A percentile compares a stretch with the other conserved stretches of the same genome.
Conservation (phyloP, 2,329 filamentous ascomycete species). For the Fusarium sp. region DNA sequence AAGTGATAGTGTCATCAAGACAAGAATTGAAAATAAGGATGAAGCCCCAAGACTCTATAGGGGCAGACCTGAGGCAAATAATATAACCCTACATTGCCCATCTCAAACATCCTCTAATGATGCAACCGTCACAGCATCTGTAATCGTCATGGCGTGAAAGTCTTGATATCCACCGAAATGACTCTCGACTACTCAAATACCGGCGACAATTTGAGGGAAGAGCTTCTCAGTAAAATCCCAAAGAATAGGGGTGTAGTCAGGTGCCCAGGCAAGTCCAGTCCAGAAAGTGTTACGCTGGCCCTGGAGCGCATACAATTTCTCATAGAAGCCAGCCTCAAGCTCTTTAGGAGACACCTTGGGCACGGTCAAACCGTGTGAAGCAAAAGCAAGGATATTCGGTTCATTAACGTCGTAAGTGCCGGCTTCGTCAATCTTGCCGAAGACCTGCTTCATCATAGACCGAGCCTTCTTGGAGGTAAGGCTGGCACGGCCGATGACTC, state of each 20-base stretch:
- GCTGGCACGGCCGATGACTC: conserved; percentile 12
- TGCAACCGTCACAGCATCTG: background rate
- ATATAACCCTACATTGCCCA: too few species aligned
- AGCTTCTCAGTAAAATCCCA: conserved; percentile 45
- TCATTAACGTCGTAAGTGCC: conserved; percentile 15
- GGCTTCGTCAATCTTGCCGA: conserved; percentile 7
- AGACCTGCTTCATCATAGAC: conserved; percentile 8
- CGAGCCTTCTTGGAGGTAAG: conserved; percentile 7
- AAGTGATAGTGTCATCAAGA: too few species aligned
- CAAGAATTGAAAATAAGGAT: too few species aligned
- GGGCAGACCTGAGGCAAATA: too few species aligned
- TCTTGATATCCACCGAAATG: background rate
- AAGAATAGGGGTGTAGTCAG: conserved; percentile 44
- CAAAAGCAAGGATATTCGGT: conserved; percentile 34
- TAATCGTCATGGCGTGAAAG: background rate
- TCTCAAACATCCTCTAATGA: too few species aligned
- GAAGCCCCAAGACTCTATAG: too few species aligned
- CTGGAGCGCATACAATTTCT: conserved; percentile 52
- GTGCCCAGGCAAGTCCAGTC: conserved; percentile 46
- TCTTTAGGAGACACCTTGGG: conserved; percentile 46
- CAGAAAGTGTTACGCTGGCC: conserved; percentile 54
- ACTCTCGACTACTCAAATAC: background rate
- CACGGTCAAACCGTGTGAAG: conserved; percentile 37
- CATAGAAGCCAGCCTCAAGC: conserved; percentile 52
- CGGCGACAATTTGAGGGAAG: conserved; percentile 10